Percentiles rank a stretch among this genome's conserved stretches.
These are phyloP conservation scores for Phaeotremella fagi DNA, from an alignment of 768 basidiomycete genomes.

Conservation along the genomic window DNA sequence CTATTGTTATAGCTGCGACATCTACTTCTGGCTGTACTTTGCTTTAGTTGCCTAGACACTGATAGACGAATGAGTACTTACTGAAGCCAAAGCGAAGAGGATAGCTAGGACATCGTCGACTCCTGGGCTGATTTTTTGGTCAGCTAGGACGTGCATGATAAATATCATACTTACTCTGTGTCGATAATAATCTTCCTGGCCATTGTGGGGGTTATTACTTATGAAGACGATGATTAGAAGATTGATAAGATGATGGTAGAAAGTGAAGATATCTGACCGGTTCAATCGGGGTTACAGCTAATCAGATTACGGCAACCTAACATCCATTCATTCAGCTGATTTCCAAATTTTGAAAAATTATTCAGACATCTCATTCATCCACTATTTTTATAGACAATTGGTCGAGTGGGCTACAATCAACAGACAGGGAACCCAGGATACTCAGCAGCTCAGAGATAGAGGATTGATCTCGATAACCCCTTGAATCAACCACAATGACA, in stretches of 20 bases:
- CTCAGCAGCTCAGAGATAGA: not conserved
- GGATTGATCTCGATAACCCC: not conserved
- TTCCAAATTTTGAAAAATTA: no score
- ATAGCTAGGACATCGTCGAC: constrained; percentile 49
- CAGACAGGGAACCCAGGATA: no score
- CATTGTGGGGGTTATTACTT: not conserved
- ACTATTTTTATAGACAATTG: no score
- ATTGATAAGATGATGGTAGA: no score
- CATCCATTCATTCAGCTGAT: no score
- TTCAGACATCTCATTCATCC: no score
- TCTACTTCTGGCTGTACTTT: constrained; percentile 62
- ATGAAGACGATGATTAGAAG: no score
- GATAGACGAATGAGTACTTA: constrained; percentile 1
- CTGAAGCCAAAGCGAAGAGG: constrained; percentile 41
- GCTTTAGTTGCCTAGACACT: not conserved
- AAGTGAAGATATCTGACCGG: no score
- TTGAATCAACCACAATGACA: constrained; percentile 4
- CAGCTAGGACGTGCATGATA: not conserved
- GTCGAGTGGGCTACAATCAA: no score
- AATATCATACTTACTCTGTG: constrained; percentile 34
- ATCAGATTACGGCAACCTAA: no score
- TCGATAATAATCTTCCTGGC: constrained; percentile 42
- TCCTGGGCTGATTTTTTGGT: constrained; percentile 27
- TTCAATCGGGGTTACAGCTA: no score
- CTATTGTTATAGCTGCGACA: constrained; percentile 68